Percentiles rank a stretch among this genome's conserved stretches.
These are phyloP conservation scores for Alternaria sp. DNA, from an alignment of 2,329 filamentous ascomycete genomes.

Conservation along the genomic window DNA sequence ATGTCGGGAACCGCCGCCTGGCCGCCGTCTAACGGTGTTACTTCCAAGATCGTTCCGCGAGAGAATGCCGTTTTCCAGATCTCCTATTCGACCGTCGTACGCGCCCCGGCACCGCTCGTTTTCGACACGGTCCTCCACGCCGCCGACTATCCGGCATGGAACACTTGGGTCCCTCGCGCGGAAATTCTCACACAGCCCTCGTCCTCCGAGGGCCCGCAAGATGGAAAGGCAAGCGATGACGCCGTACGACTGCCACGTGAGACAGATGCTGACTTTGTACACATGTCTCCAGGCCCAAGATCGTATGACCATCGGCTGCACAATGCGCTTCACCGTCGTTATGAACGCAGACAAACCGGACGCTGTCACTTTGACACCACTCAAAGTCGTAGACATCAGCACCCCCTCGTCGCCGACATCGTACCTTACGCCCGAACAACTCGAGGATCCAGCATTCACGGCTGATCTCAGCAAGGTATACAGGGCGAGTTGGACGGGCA, in stretches of 20 bases:
- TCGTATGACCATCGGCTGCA: slow-evolving; percentile 22
- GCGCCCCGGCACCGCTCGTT: slow-evolving; percentile 29
- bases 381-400: slow-evolving; percentile 30
- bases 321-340: slow-evolving; percentile 29
- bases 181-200: slow-evolving; percentile 19
- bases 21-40: slow-evolving; percentile 21
- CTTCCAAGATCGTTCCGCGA: slow-evolving; percentile 19
- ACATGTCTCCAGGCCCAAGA: not conserved
- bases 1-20: slow-evolving; percentile 13
- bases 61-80: slow-evolving; percentile 15
- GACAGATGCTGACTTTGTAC: not conserved
- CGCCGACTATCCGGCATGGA: slow-evolving; percentile 29
- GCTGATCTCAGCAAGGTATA: slow-evolving; percentile 29
- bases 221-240: not conserved
- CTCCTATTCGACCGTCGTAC: slow-evolving; percentile 14
- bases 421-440: slow-evolving; percentile 20
- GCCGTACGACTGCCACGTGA: not conserved
- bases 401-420: slow-evolving; percentile 24
- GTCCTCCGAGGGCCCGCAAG: not conserved
- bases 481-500: slow-evolving; percentile 31
- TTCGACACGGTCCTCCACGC: slow-evolving; percentile 27
- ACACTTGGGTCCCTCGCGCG: slow-evolving; percentile 30
- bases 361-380: slow-evolving; percentile 17
- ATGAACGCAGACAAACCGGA: slow-evolving; percentile 25
- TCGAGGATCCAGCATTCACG: slow-evolving; percentile 22